A percentile compares a stretch with the other conserved stretches of the same genome.
Conservation (phyloP, 1,139 yeast species). For the Suhomyces chickasaworum region DNA sequence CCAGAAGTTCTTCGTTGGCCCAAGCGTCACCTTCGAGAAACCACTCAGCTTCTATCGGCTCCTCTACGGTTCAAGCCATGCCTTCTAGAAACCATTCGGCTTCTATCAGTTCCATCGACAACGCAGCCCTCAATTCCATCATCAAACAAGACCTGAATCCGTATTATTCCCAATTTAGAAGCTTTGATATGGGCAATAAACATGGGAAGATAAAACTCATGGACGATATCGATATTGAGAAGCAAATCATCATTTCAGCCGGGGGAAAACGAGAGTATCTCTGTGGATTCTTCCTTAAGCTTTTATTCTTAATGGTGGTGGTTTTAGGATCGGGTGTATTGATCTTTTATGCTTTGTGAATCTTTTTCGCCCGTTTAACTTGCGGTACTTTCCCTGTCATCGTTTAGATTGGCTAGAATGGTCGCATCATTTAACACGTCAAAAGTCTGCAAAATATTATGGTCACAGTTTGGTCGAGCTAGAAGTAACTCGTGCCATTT, state of each 20-base stretch:
- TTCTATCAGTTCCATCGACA: conserved; percentile 21
- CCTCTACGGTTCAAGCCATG: not conserved
- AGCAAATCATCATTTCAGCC: conserved; percentile 41
- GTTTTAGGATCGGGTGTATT: conserved; percentile 40
- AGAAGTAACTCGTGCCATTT: too few relatives aligned
- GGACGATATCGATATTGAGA: conserved; percentile 40
- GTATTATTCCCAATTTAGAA: conserved; percentile 8
- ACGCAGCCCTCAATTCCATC: conserved; percentile 16
- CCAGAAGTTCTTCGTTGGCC: not conserved
- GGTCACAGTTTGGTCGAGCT: too few relatives aligned
- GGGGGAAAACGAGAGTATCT: conserved; percentile 43
- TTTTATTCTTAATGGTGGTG: conserved; percentile 30
- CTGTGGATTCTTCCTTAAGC: conserved; percentile 34
- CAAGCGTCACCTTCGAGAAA: too few relatives aligned
- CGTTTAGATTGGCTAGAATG: not conserved
- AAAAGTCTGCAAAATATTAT: not conserved
- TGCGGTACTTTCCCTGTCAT: not conserved
- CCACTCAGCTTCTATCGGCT: too few relatives aligned
- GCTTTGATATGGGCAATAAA: conserved; percentile 5
- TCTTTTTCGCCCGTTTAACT: too few relatives aligned
- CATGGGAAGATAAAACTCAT: conserved; percentile 22
- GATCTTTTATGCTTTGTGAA: conserved; percentile 37
- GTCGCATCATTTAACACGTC: not conserved
- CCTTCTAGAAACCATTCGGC: conserved; percentile 21
- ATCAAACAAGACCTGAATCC: conserved; percentile 19